Percentiles rank a stretch among this genome's conserved stretches.
Conservation (phyloP, 2,329 filamentous ascomycete genomes). For the Juglanconis sp. region DNA sequence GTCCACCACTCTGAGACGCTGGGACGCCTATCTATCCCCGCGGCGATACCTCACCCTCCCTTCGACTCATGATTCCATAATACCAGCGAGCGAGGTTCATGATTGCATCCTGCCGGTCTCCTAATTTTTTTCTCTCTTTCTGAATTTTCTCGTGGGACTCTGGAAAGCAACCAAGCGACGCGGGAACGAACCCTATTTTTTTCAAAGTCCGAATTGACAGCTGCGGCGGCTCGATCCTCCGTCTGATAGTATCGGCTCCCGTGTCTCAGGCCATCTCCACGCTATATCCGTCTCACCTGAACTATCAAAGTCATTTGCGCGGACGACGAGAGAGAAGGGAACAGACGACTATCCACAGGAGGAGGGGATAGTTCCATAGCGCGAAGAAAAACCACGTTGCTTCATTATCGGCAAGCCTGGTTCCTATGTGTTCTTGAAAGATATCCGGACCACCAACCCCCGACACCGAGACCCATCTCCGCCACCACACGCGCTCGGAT, state of each 20-base stretch:
- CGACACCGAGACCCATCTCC: background rate
- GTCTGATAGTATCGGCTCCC: background rate
- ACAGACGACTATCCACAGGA: background rate
- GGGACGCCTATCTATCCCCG: background rate
- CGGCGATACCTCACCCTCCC: background rate
- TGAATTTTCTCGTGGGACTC: background rate
- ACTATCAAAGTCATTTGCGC: background rate
- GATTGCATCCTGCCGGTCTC: background rate
- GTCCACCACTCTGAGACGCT: conserved; percentile 16
- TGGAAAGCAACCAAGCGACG: background rate
- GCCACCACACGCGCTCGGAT: background rate
- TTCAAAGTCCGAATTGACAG: background rate
- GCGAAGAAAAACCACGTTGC: background rate
- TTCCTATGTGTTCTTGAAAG: background rate
- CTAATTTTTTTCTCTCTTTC: background rate
- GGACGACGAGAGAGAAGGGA: background rate
- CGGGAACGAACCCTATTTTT: too few relatives aligned
- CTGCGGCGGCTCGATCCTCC: background rate
- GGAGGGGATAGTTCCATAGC: background rate
- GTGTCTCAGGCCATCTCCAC: background rate
- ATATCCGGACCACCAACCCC: background rate
- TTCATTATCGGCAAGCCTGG: background rate
- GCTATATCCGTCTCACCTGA: background rate
- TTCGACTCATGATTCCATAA: background rate
- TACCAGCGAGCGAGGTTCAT: background rate